A percentile compares a stretch with the other conserved stretches of the same genome.
Evolutionary conservation across 306 rosid species (phyloP).

Genomic region (Trifolium repens): DNA sequence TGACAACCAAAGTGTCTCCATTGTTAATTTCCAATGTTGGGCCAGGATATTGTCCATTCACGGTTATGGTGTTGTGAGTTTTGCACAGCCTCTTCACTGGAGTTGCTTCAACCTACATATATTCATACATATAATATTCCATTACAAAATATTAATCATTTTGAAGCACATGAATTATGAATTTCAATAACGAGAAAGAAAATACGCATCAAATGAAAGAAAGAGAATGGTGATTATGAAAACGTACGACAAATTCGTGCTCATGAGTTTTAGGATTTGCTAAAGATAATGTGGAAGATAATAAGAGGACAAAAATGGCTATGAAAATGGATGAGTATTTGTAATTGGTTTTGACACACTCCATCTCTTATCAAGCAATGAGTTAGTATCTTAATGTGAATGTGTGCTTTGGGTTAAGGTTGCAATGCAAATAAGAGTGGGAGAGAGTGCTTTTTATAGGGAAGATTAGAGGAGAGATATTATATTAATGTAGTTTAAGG

Average conservation of each 20-base stretch:
- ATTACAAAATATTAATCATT: not conserved
- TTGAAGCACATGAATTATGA: not conserved
- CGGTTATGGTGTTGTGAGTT: constrained; percentile 73
- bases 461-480: constrained; percentile 36
- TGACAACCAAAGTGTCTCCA: constrained; percentile 82
- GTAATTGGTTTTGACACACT: constrained; percentile 34
- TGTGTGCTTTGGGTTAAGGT: constrained; percentile 2
- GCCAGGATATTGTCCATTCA: constrained; percentile 89
- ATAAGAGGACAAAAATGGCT: constrained; percentile 59
- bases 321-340: constrained; percentile 41
- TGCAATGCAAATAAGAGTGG: constrained; percentile 41
- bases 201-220: not conserved
- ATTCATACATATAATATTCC: not conserved
- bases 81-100: constrained; percentile 99
- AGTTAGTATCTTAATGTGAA: not conserved
- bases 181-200: not conserved
- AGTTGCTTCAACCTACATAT: constrained; percentile 67
- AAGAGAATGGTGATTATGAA: not conserved
- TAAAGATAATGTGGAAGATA: constrained; percentile 54
- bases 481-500: constrained; percentile 47
- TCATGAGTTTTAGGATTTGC: constrained; percentile 65
- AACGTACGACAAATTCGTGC: constrained; percentile 80
- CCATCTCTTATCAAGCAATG: constrained; percentile 42
- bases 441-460: constrained; percentile 52
- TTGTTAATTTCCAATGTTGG: constrained; percentile 86